These are phyloP conservation scores for Thalassiosira hispida DNA, from an alignment of 352 stramenopile genomes.

Conservation along the genomic window DNA sequence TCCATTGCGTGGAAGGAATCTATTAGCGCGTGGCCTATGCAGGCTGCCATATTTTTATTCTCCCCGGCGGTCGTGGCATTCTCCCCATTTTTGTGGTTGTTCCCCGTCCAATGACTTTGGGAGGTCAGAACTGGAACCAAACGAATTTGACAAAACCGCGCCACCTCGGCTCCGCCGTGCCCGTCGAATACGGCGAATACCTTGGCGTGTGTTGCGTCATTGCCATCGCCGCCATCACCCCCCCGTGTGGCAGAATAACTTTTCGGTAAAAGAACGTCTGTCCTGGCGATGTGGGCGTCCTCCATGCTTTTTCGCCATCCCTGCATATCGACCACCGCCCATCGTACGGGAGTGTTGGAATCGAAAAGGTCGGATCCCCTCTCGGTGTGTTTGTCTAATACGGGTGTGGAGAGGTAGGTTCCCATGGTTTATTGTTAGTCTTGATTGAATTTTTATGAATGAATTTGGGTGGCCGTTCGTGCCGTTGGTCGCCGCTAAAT, in stretches of 20 bases:
- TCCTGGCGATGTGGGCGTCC: constrained; percentile 81
- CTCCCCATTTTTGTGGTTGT: neutral
- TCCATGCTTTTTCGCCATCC: constrained; percentile 87
- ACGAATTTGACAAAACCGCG: constrained; percentile 76
- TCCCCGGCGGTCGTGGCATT: neutral
- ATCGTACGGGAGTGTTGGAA: constrained; percentile 55
- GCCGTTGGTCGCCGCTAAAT: no score
- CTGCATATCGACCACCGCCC: constrained; percentile 85
- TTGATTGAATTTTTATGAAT: constrained; percentile 4
- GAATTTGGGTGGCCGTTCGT: no score
- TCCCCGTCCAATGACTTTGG: constrained; percentile 57
- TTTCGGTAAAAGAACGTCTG: constrained; percentile 45
- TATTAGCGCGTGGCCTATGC: constrained; percentile 65
- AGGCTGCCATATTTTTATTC: constrained; percentile 17
- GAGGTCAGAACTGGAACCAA: constrained; percentile 77
- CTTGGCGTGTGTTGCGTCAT: constrained; percentile 54
- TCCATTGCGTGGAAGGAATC: constrained; percentile 82
- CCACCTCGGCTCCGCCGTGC: constrained; percentile 82
- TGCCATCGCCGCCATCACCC: constrained; percentile 5
- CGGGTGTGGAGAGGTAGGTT: constrained; percentile 82
- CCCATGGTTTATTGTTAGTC: constrained; percentile 63
- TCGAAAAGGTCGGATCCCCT: constrained; percentile 56
- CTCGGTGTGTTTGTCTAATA: constrained; percentile 77
- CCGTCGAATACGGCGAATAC: constrained; percentile 88
- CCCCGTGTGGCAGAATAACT: neutral